Evolutionary conservation across 306 rosid genomes (phyloP), one percentile per base, ranked within the genome.

Genomic region (Vigna mungo): DNA sequence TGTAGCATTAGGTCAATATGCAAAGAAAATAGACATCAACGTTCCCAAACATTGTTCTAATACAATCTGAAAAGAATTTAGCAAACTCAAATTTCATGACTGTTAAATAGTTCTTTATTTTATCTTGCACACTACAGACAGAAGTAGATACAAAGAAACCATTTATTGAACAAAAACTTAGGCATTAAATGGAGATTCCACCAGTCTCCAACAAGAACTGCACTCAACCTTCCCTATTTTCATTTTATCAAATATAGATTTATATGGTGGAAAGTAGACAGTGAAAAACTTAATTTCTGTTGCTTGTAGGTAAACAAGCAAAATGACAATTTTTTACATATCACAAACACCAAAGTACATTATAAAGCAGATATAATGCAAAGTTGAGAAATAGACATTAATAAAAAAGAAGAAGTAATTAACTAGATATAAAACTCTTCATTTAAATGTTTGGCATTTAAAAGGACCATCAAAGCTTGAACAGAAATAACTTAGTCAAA

Each of bases 1-100:
- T 62, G 72, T 56, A 55, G 58, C 62, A 71, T 80, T 76, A 69
- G 46, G 15, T 55, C 78, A 59, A 23, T 39, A 27, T 47, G 48
- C 41, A 54, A 21, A 25, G 11, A 44, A 68, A 20, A 52, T 37
- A 4, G 4, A 10, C 44, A 39, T 39, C 43, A 69, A 75, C 62
- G 47, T 13, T 32, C 54, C 63, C 18, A 49, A 25, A 52, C 54
- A 67, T 59, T 44, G 15, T 21, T 83, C 53, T 8, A 49, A 75
- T 37, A 39, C 69, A 75, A 16, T 59, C 47, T 61, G 17, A 69
- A 18, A 18, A 64, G 23, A 14, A 62, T 32, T n/a, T 21, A 67
- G 14, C 49, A 13, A 14, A 18, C 23, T 64, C 14, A 30, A 27
- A 52, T 17, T 18, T 20, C 18, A 61, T 17, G 49, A 52, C 65